Conservation (phyloP, 805 yeast genomes). For the Blastobotrys attinorum region DNA sequence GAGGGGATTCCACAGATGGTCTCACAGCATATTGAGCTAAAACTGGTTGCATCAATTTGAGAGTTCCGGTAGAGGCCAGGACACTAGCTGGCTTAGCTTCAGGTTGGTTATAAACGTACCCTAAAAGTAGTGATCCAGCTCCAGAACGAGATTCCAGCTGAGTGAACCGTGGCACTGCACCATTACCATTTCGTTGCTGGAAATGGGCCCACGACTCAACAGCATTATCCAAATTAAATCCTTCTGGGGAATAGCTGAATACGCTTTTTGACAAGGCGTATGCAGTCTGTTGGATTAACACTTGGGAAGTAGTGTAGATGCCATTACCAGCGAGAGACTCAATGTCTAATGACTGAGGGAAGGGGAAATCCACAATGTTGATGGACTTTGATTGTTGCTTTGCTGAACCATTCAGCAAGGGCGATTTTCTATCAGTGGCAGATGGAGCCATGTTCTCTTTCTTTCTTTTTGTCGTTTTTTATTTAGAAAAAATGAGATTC, state of each 20-base stretch:
- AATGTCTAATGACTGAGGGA: constrained; percentile 15
- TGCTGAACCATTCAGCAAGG: neutral
- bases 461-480: neutral
- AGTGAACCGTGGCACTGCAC: constrained; percentile 53
- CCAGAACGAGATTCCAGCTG: constrained; percentile 67
- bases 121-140: constrained; percentile 71
- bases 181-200: constrained; percentile 43
- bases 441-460: constrained; percentile 1
- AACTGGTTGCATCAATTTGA: constrained; percentile 59
- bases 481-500: too few species aligned
- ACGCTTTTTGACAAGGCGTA: constrained; percentile 29
- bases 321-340: constrained; percentile 15
- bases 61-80: constrained; percentile 59
- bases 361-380: constrained; percentile 3
- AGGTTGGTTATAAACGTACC: constrained; percentile 41
- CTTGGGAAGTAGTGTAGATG: constrained; percentile 21
- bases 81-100: constrained; percentile 31
- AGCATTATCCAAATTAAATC: constrained; percentile 51
- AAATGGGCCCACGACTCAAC: constrained; percentile 52
- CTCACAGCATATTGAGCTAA: constrained; percentile 33
- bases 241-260: constrained; percentile 60
- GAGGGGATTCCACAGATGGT: constrained; percentile 39
- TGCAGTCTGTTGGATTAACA: constrained; percentile 26
- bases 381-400: neutral
- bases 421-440: neutral